phyloP scores from a whole-genome alignment of 2,329 filamentous ascomycete species.

The Cytospora leucostoma region DNA sequence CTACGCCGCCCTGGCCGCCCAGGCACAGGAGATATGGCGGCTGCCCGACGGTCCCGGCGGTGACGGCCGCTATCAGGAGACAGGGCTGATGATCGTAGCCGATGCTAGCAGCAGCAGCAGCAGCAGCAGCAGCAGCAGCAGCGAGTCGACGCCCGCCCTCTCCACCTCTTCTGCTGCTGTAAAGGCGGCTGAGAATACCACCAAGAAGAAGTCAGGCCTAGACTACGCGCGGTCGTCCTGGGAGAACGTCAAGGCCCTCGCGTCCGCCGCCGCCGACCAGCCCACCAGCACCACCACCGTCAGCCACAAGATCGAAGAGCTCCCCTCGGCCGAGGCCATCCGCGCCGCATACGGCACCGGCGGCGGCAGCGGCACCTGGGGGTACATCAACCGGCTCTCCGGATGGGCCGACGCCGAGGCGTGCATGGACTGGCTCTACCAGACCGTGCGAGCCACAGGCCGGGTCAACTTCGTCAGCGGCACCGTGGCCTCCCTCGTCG shows the following conservation, averaged over 20 bases:
- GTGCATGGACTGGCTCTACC: slow-evolving; percentile 65
- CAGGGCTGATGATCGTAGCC: slow-evolving; percentile 66
- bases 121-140: too few species aligned
- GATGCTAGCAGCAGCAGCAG: slow-evolving; percentile 40
- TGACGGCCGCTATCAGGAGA: slow-evolving; percentile 69
- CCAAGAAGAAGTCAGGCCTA: slow-evolving; percentile 46
- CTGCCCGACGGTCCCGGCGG: slow-evolving; percentile 58
- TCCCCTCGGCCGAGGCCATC: slow-evolving; percentile 50
- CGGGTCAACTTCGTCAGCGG: slow-evolving; percentile 59
- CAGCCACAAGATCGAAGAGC: slow-evolving; percentile 44
- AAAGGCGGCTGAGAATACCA: background rate
- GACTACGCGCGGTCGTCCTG: slow-evolving; percentile 63
- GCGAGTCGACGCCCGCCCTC: too few species aligned
- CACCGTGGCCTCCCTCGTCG: slow-evolving; percentile 47
- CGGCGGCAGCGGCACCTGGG: slow-evolving; percentile 61
- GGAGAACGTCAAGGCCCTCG: slow-evolving; percentile 60
- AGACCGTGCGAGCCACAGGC: slow-evolving; percentile 54
- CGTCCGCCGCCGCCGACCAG: slow-evolving; percentile 34
- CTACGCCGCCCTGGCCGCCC: slow-evolving; percentile 73
- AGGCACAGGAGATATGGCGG: slow-evolving; percentile 71
- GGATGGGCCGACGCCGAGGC: slow-evolving; percentile 81
- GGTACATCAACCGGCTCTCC: slow-evolving; percentile 72
- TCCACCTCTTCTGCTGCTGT: too few species aligned
- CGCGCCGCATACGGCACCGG: slow-evolving; percentile 48
- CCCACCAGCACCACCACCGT: slow-evolving; percentile 38